phyloP scores from a whole-genome alignment of 345 rosid species.

The Camelina neglecta region DNA sequence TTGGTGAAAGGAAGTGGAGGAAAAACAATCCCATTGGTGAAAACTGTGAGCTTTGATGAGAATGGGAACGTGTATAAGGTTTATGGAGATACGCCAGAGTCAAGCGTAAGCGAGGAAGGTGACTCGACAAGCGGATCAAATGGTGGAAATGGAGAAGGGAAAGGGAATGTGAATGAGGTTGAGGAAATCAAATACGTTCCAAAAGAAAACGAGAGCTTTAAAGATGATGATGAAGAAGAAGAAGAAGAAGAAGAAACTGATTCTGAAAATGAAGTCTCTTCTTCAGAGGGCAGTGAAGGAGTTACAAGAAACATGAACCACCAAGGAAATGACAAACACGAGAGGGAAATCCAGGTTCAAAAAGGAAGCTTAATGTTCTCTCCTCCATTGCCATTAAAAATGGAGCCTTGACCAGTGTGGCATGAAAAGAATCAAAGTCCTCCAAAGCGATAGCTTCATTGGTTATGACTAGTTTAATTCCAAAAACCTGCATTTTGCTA shows the following conservation, averaged over 20 bases:
- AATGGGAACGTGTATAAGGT: conserved; percentile 43
- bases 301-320: conserved; percentile 16
- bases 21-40: conserved; percentile 18
- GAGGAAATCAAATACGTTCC: conserved; percentile 46
- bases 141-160: conserved; percentile 46
- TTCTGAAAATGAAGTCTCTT: conserved; percentile 34
- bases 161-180: conserved; percentile 18
- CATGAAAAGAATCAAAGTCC: conserved; percentile 4
- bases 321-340: conserved; percentile 28
- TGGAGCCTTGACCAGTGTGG: conserved; percentile 57
- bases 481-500: conserved; percentile 6
- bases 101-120: conserved; percentile 48
- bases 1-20: conserved; percentile 33
- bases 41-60: conserved; percentile 46
- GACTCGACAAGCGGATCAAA: conserved; percentile 49
- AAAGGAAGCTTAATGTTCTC: conserved; percentile 51
- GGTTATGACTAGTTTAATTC: conserved; percentile 15
- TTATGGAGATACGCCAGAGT: conserved; percentile 48
- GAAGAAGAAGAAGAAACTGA: conserved; percentile 40
- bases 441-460: background rate
- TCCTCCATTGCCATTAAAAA: conserved; percentile 74
- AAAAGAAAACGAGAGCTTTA: conserved; percentile 36
- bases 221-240: conserved; percentile 41
- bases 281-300: conserved; percentile 47
- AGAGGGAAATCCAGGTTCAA: conserved; percentile 35